Evolutionary conservation across 169 alveolate genomes (phyloP).

Genomic region (Plasmodium vivax): DNA sequence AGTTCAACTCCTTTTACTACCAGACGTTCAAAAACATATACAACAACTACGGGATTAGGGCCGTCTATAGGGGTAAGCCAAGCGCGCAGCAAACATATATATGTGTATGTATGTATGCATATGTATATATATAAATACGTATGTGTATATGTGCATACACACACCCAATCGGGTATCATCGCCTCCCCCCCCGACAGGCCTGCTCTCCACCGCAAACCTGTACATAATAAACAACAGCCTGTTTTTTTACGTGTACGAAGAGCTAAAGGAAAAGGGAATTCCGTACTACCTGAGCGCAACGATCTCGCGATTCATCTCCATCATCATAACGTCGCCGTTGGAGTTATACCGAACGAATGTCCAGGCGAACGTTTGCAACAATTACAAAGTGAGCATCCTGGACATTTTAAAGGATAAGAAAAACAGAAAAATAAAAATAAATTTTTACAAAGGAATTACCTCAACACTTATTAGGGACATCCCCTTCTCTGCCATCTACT

Average conservation of each 20-base stretch:
- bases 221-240: constrained; percentile 63
- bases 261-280: constrained; percentile 61
- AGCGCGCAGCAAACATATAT: neutral
- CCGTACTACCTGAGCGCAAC: constrained; percentile 69
- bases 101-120: neutral
- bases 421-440: constrained; percentile 65
- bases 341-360: constrained; percentile 70
- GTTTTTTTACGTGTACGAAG: constrained; percentile 71
- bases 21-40: constrained; percentile 62
- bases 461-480: constrained; percentile 77
- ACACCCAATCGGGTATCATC: neutral
- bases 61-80: constrained; percentile 55
- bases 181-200: constrained; percentile 8
- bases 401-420: constrained; percentile 54
- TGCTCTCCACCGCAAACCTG: constrained; percentile 45
- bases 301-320: constrained; percentile 51
- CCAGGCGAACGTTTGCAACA: constrained; percentile 72
- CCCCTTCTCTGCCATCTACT: constrained; percentile 77
- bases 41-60: constrained; percentile 63
- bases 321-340: constrained; percentile 65
- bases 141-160: neutral
- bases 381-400: constrained; percentile 37
- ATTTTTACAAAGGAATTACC: constrained; percentile 73
- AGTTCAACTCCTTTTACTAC: constrained; percentile 65
- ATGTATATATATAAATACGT: neutral